Evolutionary conservation across 805 yeast genomes (phyloP), one percentile per base, ranked within the genome.

Genomic region (Kuraishia ogatae): DNA sequence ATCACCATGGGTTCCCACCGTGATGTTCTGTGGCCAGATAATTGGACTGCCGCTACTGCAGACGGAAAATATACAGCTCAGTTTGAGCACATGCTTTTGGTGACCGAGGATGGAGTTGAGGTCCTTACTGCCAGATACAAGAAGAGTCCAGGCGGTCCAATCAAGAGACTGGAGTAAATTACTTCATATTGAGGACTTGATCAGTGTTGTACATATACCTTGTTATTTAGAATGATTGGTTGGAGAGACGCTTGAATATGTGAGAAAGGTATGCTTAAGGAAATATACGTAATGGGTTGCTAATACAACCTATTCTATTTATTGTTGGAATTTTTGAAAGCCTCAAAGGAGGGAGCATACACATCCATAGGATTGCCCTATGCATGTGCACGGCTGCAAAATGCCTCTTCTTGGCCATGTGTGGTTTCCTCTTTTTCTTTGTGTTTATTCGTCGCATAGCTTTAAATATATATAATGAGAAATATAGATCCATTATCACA

Each of bases 11-110:
- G 99, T 8, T 74, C 86, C 0, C 86, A 81, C 74, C 81, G 81
- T 65, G 98, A 92, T 70, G 71, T 80, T 57, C 76, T 84, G 55
- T 94, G 99, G 99, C 99, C 99, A 2, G 99, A 94, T 70, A 87
- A 89, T 70, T 94, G 99, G 99, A 94, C 99, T 4, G 82, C 96
- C 1, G 81, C 82, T 19, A 94, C 99, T 19, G 84, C 83, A 48
- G 99, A 94, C 67, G 99, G 99, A 54, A 82, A 82, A 65, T 75
- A 81, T 57, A 85, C 93, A 63, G 98, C 99, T 0, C 99, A 94
- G 71, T 94, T 94, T 64, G 97, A 94, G 71, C 97, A 94, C 68
- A 93, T 96, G 66, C 65, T 94, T 66, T 71, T 94, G 56, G 94
- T 94, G 47, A 94, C 99, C 7, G 98, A 92, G 66, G 85, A 83